A percentile compares a stretch with the other conserved stretches of the same genome.
Evolutionary conservation across 495 filamentous ascomycete genomes (phyloP).

Genomic region (Aspergillus campestris): DNA sequence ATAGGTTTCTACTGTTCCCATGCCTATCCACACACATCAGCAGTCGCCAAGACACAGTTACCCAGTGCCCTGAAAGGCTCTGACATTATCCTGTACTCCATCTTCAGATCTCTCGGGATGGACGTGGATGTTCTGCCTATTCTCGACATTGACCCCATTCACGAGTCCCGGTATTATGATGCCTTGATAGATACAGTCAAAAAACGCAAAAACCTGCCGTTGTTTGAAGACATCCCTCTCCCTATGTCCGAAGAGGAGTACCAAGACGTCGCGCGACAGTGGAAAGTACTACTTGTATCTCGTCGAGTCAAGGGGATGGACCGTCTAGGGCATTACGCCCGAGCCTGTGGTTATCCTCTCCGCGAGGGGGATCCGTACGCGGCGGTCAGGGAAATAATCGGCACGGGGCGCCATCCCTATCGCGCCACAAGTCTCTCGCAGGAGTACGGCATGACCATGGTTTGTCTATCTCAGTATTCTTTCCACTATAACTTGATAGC

Average conservation of each 20-base stretch:
- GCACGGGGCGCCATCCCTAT: neutral
- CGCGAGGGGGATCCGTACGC: neutral
- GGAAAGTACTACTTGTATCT: slow-evolving; percentile 7
- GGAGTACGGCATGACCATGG: neutral
- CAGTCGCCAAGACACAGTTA: slow-evolving; percentile 55
- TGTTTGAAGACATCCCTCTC: neutral
- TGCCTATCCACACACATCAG: slow-evolving; percentile 22
- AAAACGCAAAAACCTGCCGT: no score
- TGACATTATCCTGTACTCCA: slow-evolving; percentile 15
- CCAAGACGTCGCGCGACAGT: slow-evolving; percentile 6
- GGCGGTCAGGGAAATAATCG: neutral
- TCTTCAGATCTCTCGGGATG: slow-evolving; percentile 14
- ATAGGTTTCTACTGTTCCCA: slow-evolving; percentile 30
- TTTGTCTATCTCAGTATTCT: neutral
- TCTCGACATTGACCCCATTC: neutral
- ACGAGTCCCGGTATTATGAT: no score
- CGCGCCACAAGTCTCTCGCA: neutral
- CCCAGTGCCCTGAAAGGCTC: slow-evolving; percentile 28
- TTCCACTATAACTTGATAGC: neutral
- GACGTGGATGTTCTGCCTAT: slow-evolving; percentile 11
- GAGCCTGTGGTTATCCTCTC: neutral
- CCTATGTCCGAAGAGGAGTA: neutral
- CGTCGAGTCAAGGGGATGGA: slow-evolving; percentile 5
- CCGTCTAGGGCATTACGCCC: neutral
- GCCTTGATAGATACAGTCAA: no score